These are phyloP conservation scores for Vitis rupestris DNA, from an alignment of 164 flowering plant species.

Conservation along the genomic window DNA sequence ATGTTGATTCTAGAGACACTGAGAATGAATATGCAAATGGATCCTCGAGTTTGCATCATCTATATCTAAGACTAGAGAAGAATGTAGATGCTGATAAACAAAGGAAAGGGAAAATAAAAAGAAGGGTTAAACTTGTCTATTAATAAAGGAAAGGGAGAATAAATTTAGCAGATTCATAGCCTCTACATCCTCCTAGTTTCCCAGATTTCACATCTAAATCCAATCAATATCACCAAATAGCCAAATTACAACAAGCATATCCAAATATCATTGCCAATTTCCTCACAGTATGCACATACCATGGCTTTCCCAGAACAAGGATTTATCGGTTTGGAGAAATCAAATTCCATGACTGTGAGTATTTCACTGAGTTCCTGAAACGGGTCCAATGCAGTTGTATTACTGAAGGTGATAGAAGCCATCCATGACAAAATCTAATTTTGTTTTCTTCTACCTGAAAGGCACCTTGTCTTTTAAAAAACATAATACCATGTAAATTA, in stretches of 20 bases:
- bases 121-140: too few relatives aligned
- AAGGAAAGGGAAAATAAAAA: too few relatives aligned
- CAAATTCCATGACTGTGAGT: constrained; percentile 78
- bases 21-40: too few relatives aligned
- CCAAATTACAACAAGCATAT: not conserved
- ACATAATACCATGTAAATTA: not conserved
- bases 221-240: not conserved
- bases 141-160: too few relatives aligned
- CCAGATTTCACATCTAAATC: too few relatives aligned
- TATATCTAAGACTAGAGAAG: too few relatives aligned
- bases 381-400: constrained; percentile 5
- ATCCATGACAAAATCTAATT: not conserved
- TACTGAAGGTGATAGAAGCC: constrained; percentile 4
- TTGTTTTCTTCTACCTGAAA: not conserved
- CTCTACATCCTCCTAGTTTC: too few relatives aligned
- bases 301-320: constrained; percentile 57
- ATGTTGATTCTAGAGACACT: too few relatives aligned
- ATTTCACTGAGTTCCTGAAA: constrained; percentile 70
- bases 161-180: too few relatives aligned
- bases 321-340: constrained; percentile 61
- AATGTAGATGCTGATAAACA: too few relatives aligned
- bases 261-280: not conserved
- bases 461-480: not conserved
- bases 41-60: not conserved
- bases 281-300: constrained; percentile 38